Evolutionary conservation across 2,329 filamentous ascomycete genomes (phyloP), one percentile per base, ranked within the genome.

Genomic region (Aspergillus vadensis): DNA sequence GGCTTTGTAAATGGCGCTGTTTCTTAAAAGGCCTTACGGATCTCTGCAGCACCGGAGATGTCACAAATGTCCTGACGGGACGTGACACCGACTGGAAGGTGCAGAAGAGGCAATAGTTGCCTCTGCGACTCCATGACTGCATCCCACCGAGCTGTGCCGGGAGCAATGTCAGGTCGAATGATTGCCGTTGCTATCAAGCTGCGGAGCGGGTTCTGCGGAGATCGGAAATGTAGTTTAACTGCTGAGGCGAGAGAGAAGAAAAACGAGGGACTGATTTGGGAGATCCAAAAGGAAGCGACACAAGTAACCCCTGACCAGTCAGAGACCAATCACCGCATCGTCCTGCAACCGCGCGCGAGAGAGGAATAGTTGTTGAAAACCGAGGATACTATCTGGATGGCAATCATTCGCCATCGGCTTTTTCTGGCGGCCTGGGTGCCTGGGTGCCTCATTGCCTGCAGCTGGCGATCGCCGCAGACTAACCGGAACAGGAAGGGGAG

Each of bases 81-180:
- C 68, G 67, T 65, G 70, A 57, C 30, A 69, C 61, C 41, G 71
- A 65, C 64, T 72, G 74, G 61, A 79, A 76, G 30, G 73, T 65
- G 69, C 77, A 79, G 64, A 79, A 70, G 39, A 80, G 71, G 73
- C 79, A 81, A 69, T 69, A 69, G 51, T 70, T 73, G 66, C 71
- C 69, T 67, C 63, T 71, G 55, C 66, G 67, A 57, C 67, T 68
- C 69, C 77, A 75, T 72, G 70, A 65, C 72, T 72, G 76, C 80
- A 82, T 81, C 67, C 72, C 72, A 69, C 55, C 43, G 61, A 48
- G 27, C 23, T 48, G 27, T 38, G 32, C 21, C 27, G 27, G 44
- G 51, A 56, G 14, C 36, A 44, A 52, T 21, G 2, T 19, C 12
- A 23, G 2, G 4, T 50, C 25, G 47, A 50, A 9, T 9, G 7